These are phyloP conservation scores for Phytophthora europaea DNA, from an alignment of 352 stramenopile species.

Conservation along the genomic window DNA sequence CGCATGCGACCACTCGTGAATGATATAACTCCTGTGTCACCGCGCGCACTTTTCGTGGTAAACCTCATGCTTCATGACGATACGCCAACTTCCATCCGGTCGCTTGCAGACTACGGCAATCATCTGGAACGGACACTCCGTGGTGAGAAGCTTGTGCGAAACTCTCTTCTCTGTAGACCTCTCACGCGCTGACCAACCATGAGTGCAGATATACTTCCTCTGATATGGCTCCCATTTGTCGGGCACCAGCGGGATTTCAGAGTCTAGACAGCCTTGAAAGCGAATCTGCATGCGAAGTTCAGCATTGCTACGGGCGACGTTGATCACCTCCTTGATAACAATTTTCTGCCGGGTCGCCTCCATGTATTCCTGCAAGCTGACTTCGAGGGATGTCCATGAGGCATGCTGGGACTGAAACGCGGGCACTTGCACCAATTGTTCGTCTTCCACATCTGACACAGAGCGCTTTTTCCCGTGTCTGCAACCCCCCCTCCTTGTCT, in stretches of 20 bases:
- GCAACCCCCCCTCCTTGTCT: not conserved
- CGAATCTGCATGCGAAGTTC: not conserved
- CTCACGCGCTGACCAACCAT: slow-evolving; percentile 7
- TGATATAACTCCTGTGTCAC: slow-evolving; percentile 17
- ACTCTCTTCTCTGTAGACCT: not conserved
- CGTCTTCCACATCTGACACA: too few species aligned
- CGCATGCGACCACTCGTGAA: slow-evolving; percentile 11
- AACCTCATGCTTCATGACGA: not conserved
- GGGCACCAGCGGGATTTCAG: slow-evolving; percentile 3
- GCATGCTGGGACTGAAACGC: too few species aligned
- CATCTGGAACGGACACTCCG: not conserved
- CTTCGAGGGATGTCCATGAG: not conserved
- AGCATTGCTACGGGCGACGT: not conserved
- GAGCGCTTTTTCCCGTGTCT: too few species aligned
- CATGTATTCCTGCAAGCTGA: not conserved
- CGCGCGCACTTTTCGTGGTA: not conserved
- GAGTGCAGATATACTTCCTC: slow-evolving; percentile 16
- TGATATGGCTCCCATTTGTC: slow-evolving; percentile 6
- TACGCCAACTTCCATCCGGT: slow-evolving; percentile 2
- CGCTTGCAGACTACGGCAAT: slow-evolving; percentile 1
- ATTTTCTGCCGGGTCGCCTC: not conserved
- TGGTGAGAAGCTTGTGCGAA: not conserved
- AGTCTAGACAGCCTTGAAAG: not conserved
- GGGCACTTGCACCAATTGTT: too few species aligned
- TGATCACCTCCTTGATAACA: slow-evolving; percentile 6